Percentiles rank a stretch among this genome's conserved stretches.
Conservation (phyloP, 441 rosid species). For the Brassica balearica region DNA sequence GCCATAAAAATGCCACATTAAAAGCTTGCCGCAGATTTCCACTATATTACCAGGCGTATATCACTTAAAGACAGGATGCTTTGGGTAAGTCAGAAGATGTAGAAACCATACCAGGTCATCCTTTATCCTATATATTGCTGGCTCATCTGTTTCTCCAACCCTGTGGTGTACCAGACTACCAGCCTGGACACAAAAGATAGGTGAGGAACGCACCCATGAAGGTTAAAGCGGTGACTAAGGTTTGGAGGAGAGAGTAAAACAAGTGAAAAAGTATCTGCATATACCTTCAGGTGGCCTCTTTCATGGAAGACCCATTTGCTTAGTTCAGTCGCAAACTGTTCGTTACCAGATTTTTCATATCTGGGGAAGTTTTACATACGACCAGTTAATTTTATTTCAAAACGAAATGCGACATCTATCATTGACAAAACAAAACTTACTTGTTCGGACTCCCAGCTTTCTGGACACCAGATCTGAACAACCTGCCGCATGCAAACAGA, state of each 20-base stretch:
- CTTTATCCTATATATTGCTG: conserved; percentile 70
- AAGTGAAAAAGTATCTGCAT: conserved; percentile 21
- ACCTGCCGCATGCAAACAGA: conserved; percentile 53
- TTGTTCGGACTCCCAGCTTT: conserved; percentile 64
- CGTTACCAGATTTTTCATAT: conserved; percentile 77
- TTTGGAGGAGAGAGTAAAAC: conserved; percentile 9
- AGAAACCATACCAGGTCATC: conserved; percentile 62
- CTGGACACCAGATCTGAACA: conserved; percentile 71
- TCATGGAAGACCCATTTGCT: conserved; percentile 94
- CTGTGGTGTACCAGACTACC: conserved; percentile 58
- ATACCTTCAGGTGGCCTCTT: conserved; percentile 92
- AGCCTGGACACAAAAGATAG: conserved; percentile 50
- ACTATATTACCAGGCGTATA: neutral
- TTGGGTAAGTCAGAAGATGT: conserved; percentile 15
- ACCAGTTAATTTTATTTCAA: conserved; percentile 27
- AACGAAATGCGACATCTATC: neutral
- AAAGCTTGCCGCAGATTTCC: conserved; percentile 21
- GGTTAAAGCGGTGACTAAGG: neutral
- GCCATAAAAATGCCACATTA: conserved; percentile 26
- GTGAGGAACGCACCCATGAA: conserved; percentile 20
- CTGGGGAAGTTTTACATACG: conserved; percentile 49
- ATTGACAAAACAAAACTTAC: conserved; percentile 40
- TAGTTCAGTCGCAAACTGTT: conserved; percentile 83
- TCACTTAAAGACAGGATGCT: neutral
- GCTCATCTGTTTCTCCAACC: conserved; percentile 70